Percentiles rank a stretch among this genome's conserved stretches.
Conservation (phyloP, 768 basidiomycete species). For the Mycena venus region DNA sequence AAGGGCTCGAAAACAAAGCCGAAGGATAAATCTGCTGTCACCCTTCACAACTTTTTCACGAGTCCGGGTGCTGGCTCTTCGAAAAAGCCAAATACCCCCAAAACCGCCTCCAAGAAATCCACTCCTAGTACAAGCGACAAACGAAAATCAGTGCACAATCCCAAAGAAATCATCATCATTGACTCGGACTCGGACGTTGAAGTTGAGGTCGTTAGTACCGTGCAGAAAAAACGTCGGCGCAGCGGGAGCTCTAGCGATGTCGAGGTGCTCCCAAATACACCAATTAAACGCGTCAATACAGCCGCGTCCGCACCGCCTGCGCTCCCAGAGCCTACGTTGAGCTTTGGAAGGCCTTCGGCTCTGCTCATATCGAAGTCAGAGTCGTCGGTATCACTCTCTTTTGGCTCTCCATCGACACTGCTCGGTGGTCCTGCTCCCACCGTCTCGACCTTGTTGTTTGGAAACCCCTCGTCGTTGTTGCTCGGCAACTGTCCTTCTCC, state of each 20-base stretch:
- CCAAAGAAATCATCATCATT: conserved; percentile 68
- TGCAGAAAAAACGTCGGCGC: conserved; percentile 36
- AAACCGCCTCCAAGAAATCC: neutral
- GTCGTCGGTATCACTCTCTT: conserved; percentile 10
- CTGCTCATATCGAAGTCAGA: neutral
- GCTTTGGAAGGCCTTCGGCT: conserved; percentile 25
- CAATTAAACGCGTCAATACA: conserved; percentile 22
- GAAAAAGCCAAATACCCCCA: neutral
- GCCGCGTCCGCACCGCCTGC: neutral
- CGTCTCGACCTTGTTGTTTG: conserved; percentile 9
- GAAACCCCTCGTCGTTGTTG: conserved; percentile 23
- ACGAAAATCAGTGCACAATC: neutral
- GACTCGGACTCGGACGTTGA: conserved; percentile 71
- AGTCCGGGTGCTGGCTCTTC: conserved; percentile 16
- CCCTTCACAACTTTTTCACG: conserved; percentile 30
- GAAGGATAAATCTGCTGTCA: conserved; percentile 9
- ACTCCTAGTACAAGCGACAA: neutral
- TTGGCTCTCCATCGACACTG: conserved; percentile 37
- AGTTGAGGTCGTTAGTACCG: conserved; percentile 3
- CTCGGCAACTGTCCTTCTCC: conserved; percentile 25
- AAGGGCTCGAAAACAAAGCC: conserved; percentile 5
- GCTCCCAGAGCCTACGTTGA: neutral
- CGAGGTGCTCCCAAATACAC: conserved; percentile 1
- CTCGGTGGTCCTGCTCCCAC: conserved; percentile 13
- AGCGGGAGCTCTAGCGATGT: conserved; percentile 43